Conservation (phyloP, 78 protist species). For the Dictyostelium capitatum region DNA sequence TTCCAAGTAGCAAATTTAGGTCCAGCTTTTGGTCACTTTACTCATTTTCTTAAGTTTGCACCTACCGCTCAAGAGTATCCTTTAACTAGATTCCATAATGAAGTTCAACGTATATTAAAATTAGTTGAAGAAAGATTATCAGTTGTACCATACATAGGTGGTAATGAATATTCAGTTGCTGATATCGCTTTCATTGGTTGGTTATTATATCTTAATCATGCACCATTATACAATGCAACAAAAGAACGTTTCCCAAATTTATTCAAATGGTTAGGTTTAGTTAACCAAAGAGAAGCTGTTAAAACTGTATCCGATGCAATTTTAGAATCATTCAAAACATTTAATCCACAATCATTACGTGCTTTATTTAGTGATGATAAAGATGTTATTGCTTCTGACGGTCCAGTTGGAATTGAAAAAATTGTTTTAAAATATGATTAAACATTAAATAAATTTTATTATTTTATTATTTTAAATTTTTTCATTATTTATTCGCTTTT, state of each 20-base stretch:
- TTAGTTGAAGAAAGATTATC: constrained; percentile 59
- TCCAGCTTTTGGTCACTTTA: constrained; percentile 8
- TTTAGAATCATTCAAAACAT: neutral
- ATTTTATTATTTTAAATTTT: too few species aligned
- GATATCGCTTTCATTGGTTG: constrained; percentile 61
- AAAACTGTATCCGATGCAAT: neutral
- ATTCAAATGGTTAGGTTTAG: constrained; percentile 7
- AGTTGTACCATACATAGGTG: constrained; percentile 81
- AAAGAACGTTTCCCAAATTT: neutral
- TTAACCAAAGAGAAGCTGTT: constrained; percentile 5
- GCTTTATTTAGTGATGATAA: neutral
- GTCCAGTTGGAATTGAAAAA: neutral
- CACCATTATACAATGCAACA: neutral
- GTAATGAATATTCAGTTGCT: constrained; percentile 91
- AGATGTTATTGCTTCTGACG: neutral
- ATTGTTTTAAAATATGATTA: constrained; percentile 16
- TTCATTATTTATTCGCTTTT: too few species aligned
- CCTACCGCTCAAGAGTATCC: neutral
- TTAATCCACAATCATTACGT: neutral
- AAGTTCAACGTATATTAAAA: neutral
- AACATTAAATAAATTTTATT: too few species aligned
- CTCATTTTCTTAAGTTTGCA: neutral
- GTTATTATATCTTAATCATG: neutral
- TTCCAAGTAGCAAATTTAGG: neutral
- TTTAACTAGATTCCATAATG: constrained; percentile 15